phyloP scores from a whole-genome alignment of 768 basidiomycete genomes.

The Podaxis sp. region DNA sequence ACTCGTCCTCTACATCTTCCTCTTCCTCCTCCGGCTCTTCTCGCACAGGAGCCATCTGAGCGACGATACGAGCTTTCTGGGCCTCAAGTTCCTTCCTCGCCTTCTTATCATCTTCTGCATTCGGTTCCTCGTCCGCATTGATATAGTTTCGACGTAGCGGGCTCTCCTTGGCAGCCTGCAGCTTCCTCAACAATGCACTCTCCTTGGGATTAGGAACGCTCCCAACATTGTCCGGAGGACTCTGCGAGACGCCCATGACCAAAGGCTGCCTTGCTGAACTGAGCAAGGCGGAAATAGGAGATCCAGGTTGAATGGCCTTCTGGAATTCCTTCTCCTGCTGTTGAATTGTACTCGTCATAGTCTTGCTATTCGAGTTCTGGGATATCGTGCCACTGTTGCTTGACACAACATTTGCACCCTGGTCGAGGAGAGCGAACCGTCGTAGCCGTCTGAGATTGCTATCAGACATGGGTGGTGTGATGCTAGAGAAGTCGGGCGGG shows the following conservation, averaged over 20 bases:
- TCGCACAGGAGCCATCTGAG: conserved; percentile 80
- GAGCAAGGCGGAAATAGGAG: conserved; percentile 89
- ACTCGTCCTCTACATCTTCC: conserved; percentile 32
- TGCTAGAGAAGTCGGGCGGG: conserved; percentile 73
- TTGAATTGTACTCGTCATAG: conserved; percentile 61
- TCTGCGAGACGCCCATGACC: conserved; percentile 52
- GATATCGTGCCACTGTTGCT: conserved; percentile 12
- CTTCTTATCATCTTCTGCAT: conserved; percentile 39
- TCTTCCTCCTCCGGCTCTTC: conserved; percentile 42
- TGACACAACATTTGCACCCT: conserved; percentile 34
- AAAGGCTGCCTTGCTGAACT: conserved; percentile 88
- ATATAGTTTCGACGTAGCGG: conserved; percentile 44
- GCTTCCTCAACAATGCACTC: conserved; percentile 49
- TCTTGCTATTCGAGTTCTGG: conserved; percentile 30
- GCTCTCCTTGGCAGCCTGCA: conserved; percentile 58
- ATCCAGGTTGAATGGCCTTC: conserved; percentile 92
- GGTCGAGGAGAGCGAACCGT: conserved; percentile 61
- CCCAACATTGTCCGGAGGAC: conserved; percentile 18
- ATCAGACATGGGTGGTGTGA: conserved; percentile 59
- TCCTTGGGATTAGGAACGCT: conserved; percentile 28
- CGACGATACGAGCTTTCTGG: conserved; percentile 91
- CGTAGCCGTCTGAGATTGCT: conserved; percentile 72
- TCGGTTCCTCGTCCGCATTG: conserved; percentile 26
- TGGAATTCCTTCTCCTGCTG: conserved; percentile 97
- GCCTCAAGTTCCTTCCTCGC: conserved; percentile 75